These are phyloP conservation scores for Backusella sp. DNA, from an alignment of 192 early-diverging fungal genomes.

Conservation along the genomic window DNA sequence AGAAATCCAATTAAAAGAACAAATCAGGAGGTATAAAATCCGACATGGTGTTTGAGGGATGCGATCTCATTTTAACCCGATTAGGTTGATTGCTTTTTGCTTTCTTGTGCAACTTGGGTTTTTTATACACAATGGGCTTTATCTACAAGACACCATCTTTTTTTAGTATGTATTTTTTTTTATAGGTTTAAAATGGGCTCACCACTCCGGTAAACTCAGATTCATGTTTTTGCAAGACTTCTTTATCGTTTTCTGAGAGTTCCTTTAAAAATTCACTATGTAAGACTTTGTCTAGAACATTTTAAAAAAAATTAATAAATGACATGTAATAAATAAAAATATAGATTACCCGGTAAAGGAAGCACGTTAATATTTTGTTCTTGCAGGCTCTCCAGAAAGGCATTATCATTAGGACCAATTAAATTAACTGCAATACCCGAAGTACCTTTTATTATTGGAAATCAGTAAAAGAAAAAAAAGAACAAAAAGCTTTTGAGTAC, in stretches of 20 bases:
- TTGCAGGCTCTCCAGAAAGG: slow-evolving; percentile 12
- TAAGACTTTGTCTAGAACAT: slow-evolving; percentile 17
- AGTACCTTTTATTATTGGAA: slow-evolving; percentile 16
- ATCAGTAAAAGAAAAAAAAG: not conserved
- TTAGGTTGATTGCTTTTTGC: not conserved
- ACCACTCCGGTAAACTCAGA: not conserved
- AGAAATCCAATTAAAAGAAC: slow-evolving; percentile 10
- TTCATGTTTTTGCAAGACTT: not conserved
- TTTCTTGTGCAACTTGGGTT: not conserved
- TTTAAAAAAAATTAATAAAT: not conserved
- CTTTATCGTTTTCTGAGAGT: slow-evolving; percentile 17
- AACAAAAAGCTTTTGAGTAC: slow-evolving; percentile 34
- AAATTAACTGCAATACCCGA: slow-evolving; percentile 38
- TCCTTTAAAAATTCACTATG: slow-evolving; percentile 28
- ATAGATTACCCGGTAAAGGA: slow-evolving; percentile 27
- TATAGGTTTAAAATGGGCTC: not conserved
- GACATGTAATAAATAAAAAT: not conserved
- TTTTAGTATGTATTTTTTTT: not conserved
- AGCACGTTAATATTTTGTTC: slow-evolving; percentile 14
- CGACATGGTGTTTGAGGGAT: not conserved
- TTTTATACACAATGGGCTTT: slow-evolving; percentile 7
- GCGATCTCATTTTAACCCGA: not conserved
- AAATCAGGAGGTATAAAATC: slow-evolving; percentile 14
- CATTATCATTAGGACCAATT: slow-evolving; percentile 19
- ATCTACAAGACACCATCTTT: not conserved